Percentiles rank a stretch among this genome's conserved stretches.
phyloP scores from a whole-genome alignment of 306 rosid genomes.

The Boehmeria nivea region DNA sequence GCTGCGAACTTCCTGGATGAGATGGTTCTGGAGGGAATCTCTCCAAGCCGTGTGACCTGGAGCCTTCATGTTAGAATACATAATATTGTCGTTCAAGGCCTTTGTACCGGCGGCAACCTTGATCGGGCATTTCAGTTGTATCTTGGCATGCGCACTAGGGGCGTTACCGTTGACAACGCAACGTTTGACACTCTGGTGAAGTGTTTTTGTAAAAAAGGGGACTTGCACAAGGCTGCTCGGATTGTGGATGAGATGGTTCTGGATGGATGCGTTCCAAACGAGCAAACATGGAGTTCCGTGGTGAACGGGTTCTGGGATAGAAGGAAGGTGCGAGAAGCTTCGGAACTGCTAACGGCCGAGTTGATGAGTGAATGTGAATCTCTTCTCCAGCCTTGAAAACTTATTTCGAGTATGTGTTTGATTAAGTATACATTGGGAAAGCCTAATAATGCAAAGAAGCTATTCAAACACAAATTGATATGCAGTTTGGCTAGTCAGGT shows the following conservation, averaged over 20 bases:
- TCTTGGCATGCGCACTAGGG: constrained; percentile 73
- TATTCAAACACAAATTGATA: too few relatives aligned
- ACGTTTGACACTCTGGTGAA: constrained; percentile 51
- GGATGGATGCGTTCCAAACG: constrained; percentile 67
- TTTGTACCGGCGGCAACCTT: constrained; percentile 37
- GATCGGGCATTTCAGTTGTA: constrained; percentile 67
- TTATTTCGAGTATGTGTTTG: too few relatives aligned
- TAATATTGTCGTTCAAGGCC: constrained; percentile 69
- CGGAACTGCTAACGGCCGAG: constrained; percentile 47
- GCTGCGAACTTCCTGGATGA: constrained; percentile 93
- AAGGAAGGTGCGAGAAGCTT: constrained; percentile 58
- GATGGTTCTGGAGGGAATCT: constrained; percentile 66
- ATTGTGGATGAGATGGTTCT: constrained; percentile 74
- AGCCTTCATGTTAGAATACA: constrained; percentile 64
- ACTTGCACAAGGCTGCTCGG: constrained; percentile 57
- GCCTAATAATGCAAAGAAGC: too few relatives aligned
- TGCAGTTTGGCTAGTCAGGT: too few relatives aligned
- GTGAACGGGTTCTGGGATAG: constrained; percentile 60
- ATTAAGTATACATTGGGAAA: too few relatives aligned
- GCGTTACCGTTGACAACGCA: constrained; percentile 44
- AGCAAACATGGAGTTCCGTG: constrained; percentile 58
- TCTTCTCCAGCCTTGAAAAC: background rate
- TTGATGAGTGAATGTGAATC: constrained; percentile 29
- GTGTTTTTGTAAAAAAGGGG: constrained; percentile 51
- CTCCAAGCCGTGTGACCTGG: constrained; percentile 69